Conservation (phyloP, 768 basidiomycete genomes). For the Ramaria rubella region DNA sequence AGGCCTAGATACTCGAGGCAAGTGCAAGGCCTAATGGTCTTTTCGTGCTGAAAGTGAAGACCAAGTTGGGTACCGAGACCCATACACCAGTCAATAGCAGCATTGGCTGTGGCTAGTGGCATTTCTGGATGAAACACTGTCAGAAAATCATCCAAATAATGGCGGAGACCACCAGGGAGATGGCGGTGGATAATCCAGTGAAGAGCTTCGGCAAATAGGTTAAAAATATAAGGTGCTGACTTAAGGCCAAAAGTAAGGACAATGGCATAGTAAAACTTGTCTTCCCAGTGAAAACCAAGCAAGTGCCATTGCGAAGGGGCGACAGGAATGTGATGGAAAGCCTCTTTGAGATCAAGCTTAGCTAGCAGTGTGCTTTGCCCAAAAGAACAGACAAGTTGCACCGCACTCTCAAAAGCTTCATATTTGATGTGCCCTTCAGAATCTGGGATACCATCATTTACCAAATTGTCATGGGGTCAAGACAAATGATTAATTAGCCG, state of each 20-base stretch:
- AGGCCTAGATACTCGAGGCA: too few species aligned
- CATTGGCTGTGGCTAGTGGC: neutral
- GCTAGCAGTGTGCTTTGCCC: too few species aligned
- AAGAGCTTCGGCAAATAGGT: neutral
- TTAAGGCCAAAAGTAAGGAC: too few species aligned
- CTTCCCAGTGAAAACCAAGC: neutral
- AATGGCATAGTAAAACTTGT: neutral
- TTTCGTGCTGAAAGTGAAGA: too few species aligned
- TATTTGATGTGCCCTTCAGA: too few species aligned
- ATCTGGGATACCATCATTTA: slow-evolving; percentile 16
- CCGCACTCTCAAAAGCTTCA: too few species aligned
- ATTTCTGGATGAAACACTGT: neutral
- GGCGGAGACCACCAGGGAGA: neutral
- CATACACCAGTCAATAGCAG: neutral
- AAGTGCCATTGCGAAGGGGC: too few species aligned
- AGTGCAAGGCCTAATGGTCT: too few species aligned
- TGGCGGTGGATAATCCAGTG: neutral
- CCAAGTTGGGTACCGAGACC: neutral
- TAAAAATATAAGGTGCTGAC: too few species aligned
- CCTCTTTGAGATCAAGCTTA: too few species aligned
- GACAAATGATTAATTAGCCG: too few species aligned
- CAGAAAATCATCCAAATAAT: neutral
- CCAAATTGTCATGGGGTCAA: slow-evolving; percentile 14
- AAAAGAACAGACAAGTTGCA: neutral
- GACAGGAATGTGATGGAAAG: too few species aligned